Evolutionary conservation across 108 stramenopile species (phyloP), one percentile per base, ranked within the genome.

Genomic region (Pseudonitzschia pungens): DNA sequence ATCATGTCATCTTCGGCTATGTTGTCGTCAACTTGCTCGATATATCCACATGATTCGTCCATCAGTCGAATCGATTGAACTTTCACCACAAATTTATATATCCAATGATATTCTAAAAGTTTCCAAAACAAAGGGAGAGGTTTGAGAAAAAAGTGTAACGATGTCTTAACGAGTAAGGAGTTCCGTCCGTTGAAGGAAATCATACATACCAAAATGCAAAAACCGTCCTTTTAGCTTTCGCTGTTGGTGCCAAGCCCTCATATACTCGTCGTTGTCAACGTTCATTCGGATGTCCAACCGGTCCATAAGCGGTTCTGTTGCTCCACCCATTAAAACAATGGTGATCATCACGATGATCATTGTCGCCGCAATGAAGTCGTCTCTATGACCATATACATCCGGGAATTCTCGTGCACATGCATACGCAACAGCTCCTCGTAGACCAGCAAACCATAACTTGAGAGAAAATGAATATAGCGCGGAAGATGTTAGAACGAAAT

Each of bases 351-450:
- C 83, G 65, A 90, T 84, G 10, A 71, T 70, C 83, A 84, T 86
- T 41, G 89, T 90, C 2, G 80, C 81, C 5, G 81, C 78, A 42
- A 83, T 70, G 45, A 90, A 84, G 63, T 70, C 66, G 40, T 69
- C 73, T 18, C 65, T 43, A 60, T 86, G 73, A 21, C 84, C 86
- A 58, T 83, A 65, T 9, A 64, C 71, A 62, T 86, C 73, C 0
- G 89, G 89, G 67, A 90, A 90, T 22, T 72, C 72, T 18, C 82
- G 42, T 18, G 82, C 86, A 66, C 89, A 90, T 22, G 89, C 86
- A 65, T 86, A 93, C 18, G 92, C 88, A 44, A 90, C 86, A 52
- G 89, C 89, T 68, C 80, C 92, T 75, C 89, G 79, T 1, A 93
- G 68, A 12, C 92, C 92, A 0, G 87, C 79, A 74, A 87, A 91